Percentiles rank a stretch among this genome's conserved stretches.
Evolutionary conservation across 768 basidiomycete genomes (phyloP).

Genomic region (Panus rudis): DNA sequence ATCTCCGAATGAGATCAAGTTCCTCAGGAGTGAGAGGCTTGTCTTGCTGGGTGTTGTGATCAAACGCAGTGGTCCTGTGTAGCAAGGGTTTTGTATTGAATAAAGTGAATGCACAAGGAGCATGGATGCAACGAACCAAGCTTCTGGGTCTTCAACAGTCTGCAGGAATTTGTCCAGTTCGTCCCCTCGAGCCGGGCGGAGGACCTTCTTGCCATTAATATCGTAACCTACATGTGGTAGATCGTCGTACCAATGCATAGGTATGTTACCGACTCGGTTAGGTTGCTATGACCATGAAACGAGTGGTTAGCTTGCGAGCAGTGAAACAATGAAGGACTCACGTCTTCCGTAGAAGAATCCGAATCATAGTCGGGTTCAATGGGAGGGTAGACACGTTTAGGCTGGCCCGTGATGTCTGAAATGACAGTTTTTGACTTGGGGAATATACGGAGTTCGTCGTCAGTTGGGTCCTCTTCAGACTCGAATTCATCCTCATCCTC

Average conservation of each 20-base stretch:
- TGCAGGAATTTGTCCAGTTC: slow-evolving; percentile 95
- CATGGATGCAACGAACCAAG: slow-evolving; percentile 54
- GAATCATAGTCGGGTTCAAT: slow-evolving; percentile 90
- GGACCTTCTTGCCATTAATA: slow-evolving; percentile 87
- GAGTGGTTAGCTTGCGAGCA: neutral
- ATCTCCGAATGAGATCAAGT: slow-evolving; percentile 86
- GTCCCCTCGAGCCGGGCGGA: slow-evolving; percentile 91
- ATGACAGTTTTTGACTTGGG: slow-evolving; percentile 63
- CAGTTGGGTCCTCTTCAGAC: slow-evolving; percentile 26
- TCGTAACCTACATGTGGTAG: slow-evolving; percentile 98
- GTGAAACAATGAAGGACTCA: slow-evolving; percentile 30
- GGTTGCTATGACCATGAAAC: slow-evolving; percentile 49
- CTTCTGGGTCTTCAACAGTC: slow-evolving; percentile 84
- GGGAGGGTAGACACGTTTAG: slow-evolving; percentile 77
- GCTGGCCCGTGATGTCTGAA: slow-evolving; percentile 79
- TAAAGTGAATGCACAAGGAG: neutral
- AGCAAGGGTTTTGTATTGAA: neutral
- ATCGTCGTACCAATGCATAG: slow-evolving; percentile 99
- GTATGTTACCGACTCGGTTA: slow-evolving; percentile 93
- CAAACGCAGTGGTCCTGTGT: slow-evolving; percentile 83
- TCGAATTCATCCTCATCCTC: slow-evolving; percentile 31
- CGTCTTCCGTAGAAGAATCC: slow-evolving; percentile 89
- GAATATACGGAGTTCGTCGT: slow-evolving; percentile 45
- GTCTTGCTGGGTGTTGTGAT: slow-evolving; percentile 79
- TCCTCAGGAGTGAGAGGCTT: slow-evolving; percentile 85